Evolutionary conservation across 441 rosid species (phyloP), one percentile per base, ranked within the genome.

Genomic region (Gossypium lobatum): DNA sequence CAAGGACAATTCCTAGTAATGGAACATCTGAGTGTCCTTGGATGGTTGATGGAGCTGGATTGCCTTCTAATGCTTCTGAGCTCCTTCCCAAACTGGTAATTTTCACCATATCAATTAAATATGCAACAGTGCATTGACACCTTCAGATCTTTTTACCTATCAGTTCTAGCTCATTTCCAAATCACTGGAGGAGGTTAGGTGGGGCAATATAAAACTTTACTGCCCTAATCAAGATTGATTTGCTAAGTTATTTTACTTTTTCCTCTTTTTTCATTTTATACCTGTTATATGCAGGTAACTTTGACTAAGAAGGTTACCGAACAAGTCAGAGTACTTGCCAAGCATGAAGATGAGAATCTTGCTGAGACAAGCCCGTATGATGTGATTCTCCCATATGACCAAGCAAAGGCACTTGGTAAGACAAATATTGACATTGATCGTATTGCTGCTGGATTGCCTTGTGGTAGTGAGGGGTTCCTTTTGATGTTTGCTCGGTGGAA

Each of bases 401-500:
- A 96, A 91, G 99, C 99, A 74, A 94, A 85, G 76, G 99, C 98
- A 60, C 98, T 96, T 76, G 99, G 99, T 79, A 96, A 95, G 88
- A 93, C 93, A 75, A 92, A 90, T 78, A 96, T 96, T 73, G 99
- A 96, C 79, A 85, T 88, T 73, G 98, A 90, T 80, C 97, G 98
- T 42, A 96, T 96, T 79, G 97, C 98, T 76, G 97, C 97, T 74
- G 98, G 99, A 76, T 87, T 96, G 83, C 99, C 99, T 26, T 96
- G 99, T 78, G 99, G 99, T 52, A 93, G 97, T 78, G 99, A 96
- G 82, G 99, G 99, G 61, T 96, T 93, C 86, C 94, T 96, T 75
- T 80, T 96, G 87, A 96, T 96, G 99, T 96, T 79, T 90, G 98
- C 98, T 74, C 96, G 99, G 76, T 94, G 99, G 99, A 96, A 89